Conservation (phyloP, 73 alveolate species). For the Symbiodinium natans region DNA sequence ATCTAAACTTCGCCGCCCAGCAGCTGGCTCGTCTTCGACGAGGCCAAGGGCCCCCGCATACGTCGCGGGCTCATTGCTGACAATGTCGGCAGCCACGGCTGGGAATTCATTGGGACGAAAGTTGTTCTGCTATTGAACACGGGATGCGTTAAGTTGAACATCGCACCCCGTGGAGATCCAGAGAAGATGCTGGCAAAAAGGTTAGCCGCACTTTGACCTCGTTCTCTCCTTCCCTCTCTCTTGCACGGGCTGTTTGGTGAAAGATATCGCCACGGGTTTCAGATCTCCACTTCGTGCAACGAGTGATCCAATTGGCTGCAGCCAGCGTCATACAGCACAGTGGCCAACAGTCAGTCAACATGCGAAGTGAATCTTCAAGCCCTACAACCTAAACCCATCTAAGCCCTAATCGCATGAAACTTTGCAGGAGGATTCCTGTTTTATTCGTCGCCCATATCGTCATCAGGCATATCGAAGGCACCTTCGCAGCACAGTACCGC, state of each 20-base stretch:
- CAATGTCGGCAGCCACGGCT: not conserved
- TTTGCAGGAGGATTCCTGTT: too few relatives aligned
- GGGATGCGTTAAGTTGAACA: not conserved
- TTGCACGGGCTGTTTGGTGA: too few relatives aligned
- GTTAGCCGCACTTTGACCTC: not conserved
- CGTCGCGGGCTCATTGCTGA: conserved; percentile 68
- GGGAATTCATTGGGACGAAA: not conserved
- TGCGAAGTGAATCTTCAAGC: not conserved
- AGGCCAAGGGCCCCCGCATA: conserved; percentile 80
- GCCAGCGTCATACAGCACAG: not conserved
- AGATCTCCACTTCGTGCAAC: not conserved
- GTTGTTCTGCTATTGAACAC: not conserved
- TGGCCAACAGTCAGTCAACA: not conserved
- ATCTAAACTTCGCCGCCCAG: not conserved
- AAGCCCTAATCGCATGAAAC: too few relatives aligned
- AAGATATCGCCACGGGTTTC: not conserved
- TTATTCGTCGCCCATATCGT: conserved; percentile 34
- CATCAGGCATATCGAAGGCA: conserved; percentile 64
- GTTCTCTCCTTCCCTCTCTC: too few relatives aligned
- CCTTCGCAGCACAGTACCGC: not conserved
- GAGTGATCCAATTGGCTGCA: not conserved
- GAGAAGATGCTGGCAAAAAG: not conserved
- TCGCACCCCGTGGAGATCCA: not conserved
- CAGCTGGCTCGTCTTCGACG: conserved; percentile 79
- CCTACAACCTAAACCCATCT: not conserved